phyloP scores from a whole-genome alignment of 371 early-diverging fungal genomes.

The Circinella minor region DNA sequence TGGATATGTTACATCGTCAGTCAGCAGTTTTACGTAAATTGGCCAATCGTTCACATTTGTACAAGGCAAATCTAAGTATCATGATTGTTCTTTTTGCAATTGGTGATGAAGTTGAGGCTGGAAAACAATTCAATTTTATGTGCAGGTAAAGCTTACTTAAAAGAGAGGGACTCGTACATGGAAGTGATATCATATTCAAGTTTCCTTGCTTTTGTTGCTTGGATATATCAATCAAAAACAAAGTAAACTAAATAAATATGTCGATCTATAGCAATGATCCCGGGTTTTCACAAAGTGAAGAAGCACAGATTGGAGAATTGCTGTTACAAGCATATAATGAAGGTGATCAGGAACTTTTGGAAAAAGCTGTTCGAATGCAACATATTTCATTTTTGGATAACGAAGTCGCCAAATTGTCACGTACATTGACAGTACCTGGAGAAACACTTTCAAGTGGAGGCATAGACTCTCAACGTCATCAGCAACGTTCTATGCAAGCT shows the following conservation, averaged over 20 bases:
- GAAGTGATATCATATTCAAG: background rate
- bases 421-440: conserved; percentile 57
- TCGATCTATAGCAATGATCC: conserved; percentile 34
- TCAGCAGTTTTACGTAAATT: conserved; percentile 66
- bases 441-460: conserved; percentile 39
- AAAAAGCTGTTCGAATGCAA: conserved; percentile 58
- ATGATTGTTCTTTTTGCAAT: conserved; percentile 73
- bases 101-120: conserved; percentile 85
- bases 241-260: too few relatives aligned
- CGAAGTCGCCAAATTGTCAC: conserved; percentile 67
- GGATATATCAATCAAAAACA: too few relatives aligned
- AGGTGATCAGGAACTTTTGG: conserved; percentile 73
- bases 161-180: too few relatives aligned
- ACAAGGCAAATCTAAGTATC: conserved; percentile 74
- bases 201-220: too few relatives aligned
- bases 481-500: background rate
- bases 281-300: conserved; percentile 75
- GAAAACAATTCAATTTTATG: conserved; percentile 70
- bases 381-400: conserved; percentile 76
- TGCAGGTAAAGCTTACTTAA: conserved; percentile 45
- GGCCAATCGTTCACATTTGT: conserved; percentile 66
- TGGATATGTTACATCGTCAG: conserved; percentile 71
- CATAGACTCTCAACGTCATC: background rate
- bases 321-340: conserved; percentile 79
- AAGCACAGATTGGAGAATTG: conserved; percentile 67